These are phyloP conservation scores for Ambrosiella cleistominuta DNA, from an alignment of 2,329 filamentous ascomycete genomes.

Conservation along the genomic window DNA sequence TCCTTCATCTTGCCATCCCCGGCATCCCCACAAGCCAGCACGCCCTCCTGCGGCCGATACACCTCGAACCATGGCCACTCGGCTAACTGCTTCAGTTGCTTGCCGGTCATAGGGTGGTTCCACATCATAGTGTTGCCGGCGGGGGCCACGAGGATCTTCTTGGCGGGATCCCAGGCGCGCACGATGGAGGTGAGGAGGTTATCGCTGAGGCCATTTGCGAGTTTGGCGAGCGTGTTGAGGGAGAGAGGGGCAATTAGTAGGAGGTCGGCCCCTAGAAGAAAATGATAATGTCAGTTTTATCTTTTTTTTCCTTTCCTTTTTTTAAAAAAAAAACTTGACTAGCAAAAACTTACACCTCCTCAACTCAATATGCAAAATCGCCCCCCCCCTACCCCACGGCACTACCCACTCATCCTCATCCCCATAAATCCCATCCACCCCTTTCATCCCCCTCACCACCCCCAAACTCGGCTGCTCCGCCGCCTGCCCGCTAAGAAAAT, in stretches of 20 bases:
- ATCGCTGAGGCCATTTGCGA: conserved; percentile 61
- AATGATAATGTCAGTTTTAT: neutral
- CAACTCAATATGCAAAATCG: conserved; percentile 81
- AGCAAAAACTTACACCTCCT: conserved; percentile 30
- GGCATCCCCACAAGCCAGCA: conserved; percentile 67
- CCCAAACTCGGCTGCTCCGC: conserved; percentile 56
- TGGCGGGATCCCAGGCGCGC: conserved; percentile 75
- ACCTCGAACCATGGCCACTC: conserved; percentile 54
- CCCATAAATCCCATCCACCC: conserved; percentile 64
- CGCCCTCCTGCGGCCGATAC: conserved; percentile 55
- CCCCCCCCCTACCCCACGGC: conserved; percentile 61
- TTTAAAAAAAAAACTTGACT: neutral
- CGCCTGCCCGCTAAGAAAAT: conserved; percentile 62
- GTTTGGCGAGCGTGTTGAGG: conserved; percentile 74
- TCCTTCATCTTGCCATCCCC: conserved; percentile 70
- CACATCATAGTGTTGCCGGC: conserved; percentile 90
- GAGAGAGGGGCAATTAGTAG: conserved; percentile 65
- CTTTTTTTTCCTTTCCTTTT: neutral
- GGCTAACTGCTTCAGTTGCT: conserved; percentile 51
- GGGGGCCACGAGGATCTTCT: conserved; percentile 57
- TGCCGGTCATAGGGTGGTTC: conserved; percentile 62
- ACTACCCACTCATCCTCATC: conserved; percentile 73
- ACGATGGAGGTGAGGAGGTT: conserved; percentile 57
- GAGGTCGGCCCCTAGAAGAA: conserved; percentile 42
- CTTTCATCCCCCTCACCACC: conserved; percentile 39